Evolutionary conservation across 2,329 filamentous ascomycete genomes (phyloP).

Genomic region (Ploettnerulaceae sp.): DNA sequence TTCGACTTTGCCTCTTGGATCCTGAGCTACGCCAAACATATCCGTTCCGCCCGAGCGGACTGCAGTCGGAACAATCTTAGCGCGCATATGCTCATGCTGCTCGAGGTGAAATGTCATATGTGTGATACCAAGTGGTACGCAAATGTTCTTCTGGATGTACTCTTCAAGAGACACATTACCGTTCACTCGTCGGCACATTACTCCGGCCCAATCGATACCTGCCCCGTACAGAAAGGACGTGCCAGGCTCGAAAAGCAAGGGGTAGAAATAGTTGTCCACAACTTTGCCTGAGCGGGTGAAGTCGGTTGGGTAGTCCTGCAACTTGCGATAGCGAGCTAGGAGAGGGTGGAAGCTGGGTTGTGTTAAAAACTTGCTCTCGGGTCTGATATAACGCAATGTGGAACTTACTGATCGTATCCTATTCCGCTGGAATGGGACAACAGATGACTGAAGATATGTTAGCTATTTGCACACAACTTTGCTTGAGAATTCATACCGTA

Average conservation of each 20-base stretch:
- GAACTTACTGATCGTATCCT: too few species aligned
- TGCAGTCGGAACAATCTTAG: too few species aligned
- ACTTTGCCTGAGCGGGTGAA: not conserved
- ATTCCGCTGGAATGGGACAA: constrained; percentile 12
- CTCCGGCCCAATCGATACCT: constrained; percentile 50
- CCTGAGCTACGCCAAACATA: constrained; percentile 16
- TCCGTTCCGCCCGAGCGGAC: constrained; percentile 18
- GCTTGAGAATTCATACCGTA: constrained; percentile 25
- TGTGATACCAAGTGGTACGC: constrained; percentile 24
- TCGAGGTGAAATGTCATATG: constrained; percentile 22
- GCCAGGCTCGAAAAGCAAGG: constrained; percentile 60
- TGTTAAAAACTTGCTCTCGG: not conserved
- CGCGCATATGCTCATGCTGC: constrained; percentile 19
- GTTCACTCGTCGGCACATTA: constrained; percentile 42
- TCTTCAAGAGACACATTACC: constrained; percentile 18
- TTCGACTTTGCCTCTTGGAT: too few species aligned
- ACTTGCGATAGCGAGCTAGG: constrained; percentile 10
- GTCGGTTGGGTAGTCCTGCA: not conserved
- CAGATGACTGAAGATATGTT: not conserved
- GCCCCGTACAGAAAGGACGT: constrained; percentile 55
- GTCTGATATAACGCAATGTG: too few species aligned
- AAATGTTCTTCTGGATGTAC: constrained; percentile 46
- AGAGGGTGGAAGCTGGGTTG: not conserved
- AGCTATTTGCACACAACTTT: not conserved
- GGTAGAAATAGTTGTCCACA: constrained; percentile 28